Percentiles rank a stretch among this genome's conserved stretches.
These are phyloP conservation scores for Aspergillus bombycis DNA, from an alignment of 2,329 filamentous ascomycete genomes.

Conservation along the genomic window DNA sequence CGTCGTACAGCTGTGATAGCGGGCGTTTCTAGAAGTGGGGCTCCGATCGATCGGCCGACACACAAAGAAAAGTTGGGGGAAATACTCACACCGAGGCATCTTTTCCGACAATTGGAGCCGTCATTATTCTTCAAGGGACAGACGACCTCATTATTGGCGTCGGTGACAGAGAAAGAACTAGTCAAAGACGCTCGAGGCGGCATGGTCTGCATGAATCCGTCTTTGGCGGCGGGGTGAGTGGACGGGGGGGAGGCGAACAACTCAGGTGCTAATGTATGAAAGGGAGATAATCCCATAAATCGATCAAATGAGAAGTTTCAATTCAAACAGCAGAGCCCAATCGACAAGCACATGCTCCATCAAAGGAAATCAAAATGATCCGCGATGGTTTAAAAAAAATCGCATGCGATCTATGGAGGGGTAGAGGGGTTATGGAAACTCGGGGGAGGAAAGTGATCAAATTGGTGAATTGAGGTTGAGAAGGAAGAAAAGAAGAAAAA, in stretches of 20 bases:
- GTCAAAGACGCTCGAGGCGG: conserved; percentile 85
- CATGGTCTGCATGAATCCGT: conserved; percentile 65
- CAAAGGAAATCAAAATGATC: neutral
- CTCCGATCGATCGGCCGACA: conserved; percentile 13
- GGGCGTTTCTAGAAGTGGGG: conserved; percentile 9
- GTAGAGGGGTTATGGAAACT: conserved; percentile 6
- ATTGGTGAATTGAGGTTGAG: conserved; percentile 1
- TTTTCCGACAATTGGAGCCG: conserved; percentile 94
- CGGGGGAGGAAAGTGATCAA: neutral
- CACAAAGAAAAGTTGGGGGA: conserved; percentile 15
- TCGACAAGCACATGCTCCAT: conserved; percentile 20
- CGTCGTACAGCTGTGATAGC: neutral
- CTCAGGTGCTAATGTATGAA: conserved; percentile 12
- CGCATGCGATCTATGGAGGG: conserved; percentile 5
- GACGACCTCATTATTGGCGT: conserved; percentile 93
- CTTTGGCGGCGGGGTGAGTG: conserved; percentile 22
- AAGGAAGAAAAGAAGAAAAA: conserved; percentile 4
- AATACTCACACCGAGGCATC: conserved; percentile 92
- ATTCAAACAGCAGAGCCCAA: conserved; percentile 17
- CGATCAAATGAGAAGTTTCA: conserved; percentile 14
- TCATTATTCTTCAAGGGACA: conserved; percentile 96
- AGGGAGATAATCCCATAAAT: conserved; percentile 2
- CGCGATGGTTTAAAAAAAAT: neutral
- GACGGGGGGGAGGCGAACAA: conserved; percentile 11
- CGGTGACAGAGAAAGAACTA: conserved; percentile 87